Evolutionary conservation across 306 rosid species (phyloP).

Genomic region (Psophocarpus tetragonolobus): DNA sequence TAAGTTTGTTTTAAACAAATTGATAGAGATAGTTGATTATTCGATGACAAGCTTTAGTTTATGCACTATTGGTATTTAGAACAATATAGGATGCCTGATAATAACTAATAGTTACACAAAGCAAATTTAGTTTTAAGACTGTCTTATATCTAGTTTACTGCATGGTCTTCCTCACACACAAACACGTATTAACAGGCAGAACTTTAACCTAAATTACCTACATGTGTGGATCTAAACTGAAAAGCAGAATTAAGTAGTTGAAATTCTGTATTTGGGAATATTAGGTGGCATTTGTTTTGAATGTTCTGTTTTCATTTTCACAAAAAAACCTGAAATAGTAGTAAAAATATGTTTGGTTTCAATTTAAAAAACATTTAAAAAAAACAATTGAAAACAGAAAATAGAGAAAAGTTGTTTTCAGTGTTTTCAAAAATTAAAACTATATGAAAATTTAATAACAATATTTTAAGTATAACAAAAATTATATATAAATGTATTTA

Average conservation of each 20-base stretch:
- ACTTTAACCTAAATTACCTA: not conserved
- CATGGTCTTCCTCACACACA: not conserved
- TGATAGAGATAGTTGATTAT: not conserved
- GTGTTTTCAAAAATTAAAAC: no score
- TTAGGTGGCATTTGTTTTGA: no score
- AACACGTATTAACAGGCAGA: not conserved
- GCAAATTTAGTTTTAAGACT: not conserved
- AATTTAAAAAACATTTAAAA: no score
- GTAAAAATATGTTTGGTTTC: no score
- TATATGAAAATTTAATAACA: no score
- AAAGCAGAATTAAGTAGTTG: not conserved
- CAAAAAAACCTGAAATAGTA: no score
- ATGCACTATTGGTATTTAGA: slow-evolving; percentile 6
- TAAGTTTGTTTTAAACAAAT: not conserved
- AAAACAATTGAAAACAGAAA: no score
- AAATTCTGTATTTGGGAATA: slow-evolving; percentile 3
- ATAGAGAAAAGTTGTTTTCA: no score
- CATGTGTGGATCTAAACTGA: not conserved
- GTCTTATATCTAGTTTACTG: not conserved
- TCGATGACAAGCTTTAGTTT: not conserved
- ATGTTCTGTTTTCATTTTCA: no score
- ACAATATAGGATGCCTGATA: not conserved
- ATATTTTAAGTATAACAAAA: no score
- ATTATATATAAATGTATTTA: no score
- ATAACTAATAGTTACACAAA: not conserved